Percentiles rank a stretch among this genome's conserved stretches.
Evolutionary conservation across 2,329 filamentous ascomycete genomes (phyloP).

Genomic region (Apiospora phragmitis): DNA sequence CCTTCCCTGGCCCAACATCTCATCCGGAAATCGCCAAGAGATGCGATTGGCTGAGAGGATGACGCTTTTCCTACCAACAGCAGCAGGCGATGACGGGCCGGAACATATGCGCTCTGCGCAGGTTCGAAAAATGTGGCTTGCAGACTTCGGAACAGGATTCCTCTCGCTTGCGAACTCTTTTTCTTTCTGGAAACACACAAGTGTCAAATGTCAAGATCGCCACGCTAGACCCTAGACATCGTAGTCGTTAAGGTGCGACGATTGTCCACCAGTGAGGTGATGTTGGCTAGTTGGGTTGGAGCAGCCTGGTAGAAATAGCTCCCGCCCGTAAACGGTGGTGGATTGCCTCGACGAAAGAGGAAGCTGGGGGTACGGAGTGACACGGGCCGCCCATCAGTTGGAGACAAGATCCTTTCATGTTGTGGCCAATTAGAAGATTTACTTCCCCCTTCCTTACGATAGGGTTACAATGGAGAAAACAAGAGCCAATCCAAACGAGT

Average conservation of each 20-base stretch:
- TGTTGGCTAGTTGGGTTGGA: background rate
- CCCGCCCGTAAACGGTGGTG: background rate
- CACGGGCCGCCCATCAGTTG: background rate
- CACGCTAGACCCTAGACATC: background rate
- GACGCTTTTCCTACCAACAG: background rate
- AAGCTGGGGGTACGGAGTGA: background rate
- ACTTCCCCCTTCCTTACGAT: background rate
- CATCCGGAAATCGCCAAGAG: background rate
- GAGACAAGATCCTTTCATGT: background rate
- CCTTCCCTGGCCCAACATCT: background rate
- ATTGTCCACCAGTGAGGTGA: slow-evolving; percentile 1
- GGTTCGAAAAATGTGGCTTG: background rate
- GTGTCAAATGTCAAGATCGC: background rate
- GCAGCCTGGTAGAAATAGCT: no score
- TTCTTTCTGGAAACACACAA: background rate
- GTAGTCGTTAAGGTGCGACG: background rate
- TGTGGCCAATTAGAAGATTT: background rate
- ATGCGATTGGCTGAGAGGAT: background rate
- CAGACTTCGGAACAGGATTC: background rate
- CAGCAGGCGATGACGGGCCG: background rate
- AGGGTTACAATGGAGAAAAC: background rate
- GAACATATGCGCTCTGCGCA: background rate
- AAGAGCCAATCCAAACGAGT: background rate
- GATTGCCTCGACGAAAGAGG: background rate
- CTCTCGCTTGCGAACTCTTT: background rate